Conservation (phyloP, 495 filamentous ascomycete genomes). For the Penicillium waksmanii region DNA sequence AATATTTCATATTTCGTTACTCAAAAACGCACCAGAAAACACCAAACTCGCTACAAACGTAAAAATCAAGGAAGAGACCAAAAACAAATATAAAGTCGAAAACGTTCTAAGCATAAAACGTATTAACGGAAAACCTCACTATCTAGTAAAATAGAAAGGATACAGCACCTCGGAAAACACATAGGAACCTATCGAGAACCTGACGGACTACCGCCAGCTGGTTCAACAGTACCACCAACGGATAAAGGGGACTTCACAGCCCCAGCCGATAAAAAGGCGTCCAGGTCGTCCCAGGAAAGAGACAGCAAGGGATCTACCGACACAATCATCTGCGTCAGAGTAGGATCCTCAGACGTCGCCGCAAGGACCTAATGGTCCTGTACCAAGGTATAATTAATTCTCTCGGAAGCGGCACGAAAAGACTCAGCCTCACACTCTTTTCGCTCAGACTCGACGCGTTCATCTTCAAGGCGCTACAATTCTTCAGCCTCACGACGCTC, state of each 20-base stretch:
- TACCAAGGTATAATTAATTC: neutral
- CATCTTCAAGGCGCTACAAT: too few species aligned
- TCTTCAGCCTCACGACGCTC: too few species aligned
- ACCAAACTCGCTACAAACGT: slow-evolving; percentile 11
- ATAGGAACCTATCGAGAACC: slow-evolving; percentile 15
- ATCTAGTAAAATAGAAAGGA: slow-evolving; percentile 11
- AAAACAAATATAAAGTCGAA: slow-evolving; percentile 12
- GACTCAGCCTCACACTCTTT: too few species aligned
- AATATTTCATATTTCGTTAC: slow-evolving; percentile 10
- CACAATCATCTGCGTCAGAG: neutral
- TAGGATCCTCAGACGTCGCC: neutral
- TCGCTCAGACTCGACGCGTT: too few species aligned
- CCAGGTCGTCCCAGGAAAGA: too few species aligned
- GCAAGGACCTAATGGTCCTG: neutral
- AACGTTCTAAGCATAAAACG: slow-evolving; percentile 1
- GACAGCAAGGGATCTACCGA: neutral
- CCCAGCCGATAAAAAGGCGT: too few species aligned
- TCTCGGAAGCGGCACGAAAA: too few species aligned
- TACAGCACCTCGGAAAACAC: slow-evolving; percentile 15
- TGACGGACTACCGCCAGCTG: slow-evolving; percentile 7
- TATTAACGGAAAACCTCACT: slow-evolving; percentile 5
- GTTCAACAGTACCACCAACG: slow-evolving; percentile 7
- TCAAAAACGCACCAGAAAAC: slow-evolving; percentile 7
- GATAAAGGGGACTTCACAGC: too few species aligned
- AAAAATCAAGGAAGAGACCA: slow-evolving; percentile 10